Base-by-base conservation (phyloP, 305 asterid genomes). In the Plantago coronopus region DNA sequence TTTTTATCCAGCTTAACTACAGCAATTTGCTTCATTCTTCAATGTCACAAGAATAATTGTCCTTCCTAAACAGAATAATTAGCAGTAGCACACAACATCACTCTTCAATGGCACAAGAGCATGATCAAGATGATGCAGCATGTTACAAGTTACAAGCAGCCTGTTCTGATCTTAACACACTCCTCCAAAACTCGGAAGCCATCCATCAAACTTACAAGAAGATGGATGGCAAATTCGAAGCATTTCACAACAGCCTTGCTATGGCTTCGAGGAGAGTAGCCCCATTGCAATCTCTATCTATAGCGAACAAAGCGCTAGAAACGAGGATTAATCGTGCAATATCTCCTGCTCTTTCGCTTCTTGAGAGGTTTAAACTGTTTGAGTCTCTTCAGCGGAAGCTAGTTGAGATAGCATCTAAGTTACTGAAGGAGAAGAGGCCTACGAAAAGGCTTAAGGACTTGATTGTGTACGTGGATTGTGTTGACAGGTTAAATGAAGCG, bases 271-370 rank as follows among this genome's bases (percentile, higher is more conserved):
- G 60, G 63, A 79, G 76, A 59, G 63, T 84, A 18, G 94, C 82
- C 16, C 96, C 96, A 2, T 29, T 89, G 7, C 95, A 89, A 38
- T 74, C 96, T 10, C 78, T 89, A 8, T 86, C 95, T 58, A 89
- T 89, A 50, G 90, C 93, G 11, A 74, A 74, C 57, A 88, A 79
- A 62, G 85, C 95, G 14, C 85, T 88, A 8, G 89, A 88, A 23
- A 77, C 94, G 2, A 59, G 90, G 25, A 86, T 86, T 38, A 88
- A 83, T 72, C 73, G 95, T 2, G 95, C 91, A 19, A 63, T 86
- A 34, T 79, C 87, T 3, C 95, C 94, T 0, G 95, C 88, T 50
- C 77, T 82, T 4, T 23, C 84, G 45, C 88, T 88, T 20, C 83
- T 88, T 27, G 81, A 76, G n/a, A 74, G 90, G 76, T 86, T 88